Percentiles rank a stretch among this genome's conserved stretches.
These are phyloP conservation scores for Zarea fungicola DNA, from an alignment of 2,329 filamentous ascomycete species.

Conservation along the genomic window DNA sequence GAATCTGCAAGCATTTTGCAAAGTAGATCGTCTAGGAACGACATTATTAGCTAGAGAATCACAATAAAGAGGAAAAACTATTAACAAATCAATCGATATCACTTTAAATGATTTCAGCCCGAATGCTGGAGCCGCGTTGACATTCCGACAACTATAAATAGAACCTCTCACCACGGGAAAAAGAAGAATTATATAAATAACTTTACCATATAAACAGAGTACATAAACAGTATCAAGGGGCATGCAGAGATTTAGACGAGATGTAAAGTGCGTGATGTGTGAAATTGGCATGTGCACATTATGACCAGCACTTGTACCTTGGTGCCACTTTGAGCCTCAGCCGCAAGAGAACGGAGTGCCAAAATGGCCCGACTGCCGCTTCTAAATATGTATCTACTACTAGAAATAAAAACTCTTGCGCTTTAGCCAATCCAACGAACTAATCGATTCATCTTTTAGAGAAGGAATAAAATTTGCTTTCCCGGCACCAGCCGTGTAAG, in stretches of 20 bases:
- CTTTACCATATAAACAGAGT: too few relatives aligned
- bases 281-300: too few relatives aligned
- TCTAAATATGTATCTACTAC: not conserved
- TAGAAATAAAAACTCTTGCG: not conserved
- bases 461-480: not conserved
- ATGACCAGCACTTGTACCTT: conserved; percentile 1
- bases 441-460: not conserved
- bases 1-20: not conserved
- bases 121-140: too few relatives aligned
- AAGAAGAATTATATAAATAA: too few relatives aligned
- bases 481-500: not conserved
- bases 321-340: conserved; percentile 4
- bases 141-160: too few relatives aligned
- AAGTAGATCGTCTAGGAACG: not conserved
- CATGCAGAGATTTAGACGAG: too few relatives aligned
- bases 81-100: too few relatives aligned
- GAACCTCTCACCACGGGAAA: too few relatives aligned
- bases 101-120: too few relatives aligned
- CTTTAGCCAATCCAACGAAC: not conserved
- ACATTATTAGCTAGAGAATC: not conserved
- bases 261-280: too few relatives aligned
- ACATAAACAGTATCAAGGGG: too few relatives aligned
- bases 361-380: not conserved
- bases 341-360: conserved; percentile 2
- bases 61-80: conserved; percentile 5